Conservation (phyloP, 139 green algal genomes). For the Picochlorum sp. region DNA sequence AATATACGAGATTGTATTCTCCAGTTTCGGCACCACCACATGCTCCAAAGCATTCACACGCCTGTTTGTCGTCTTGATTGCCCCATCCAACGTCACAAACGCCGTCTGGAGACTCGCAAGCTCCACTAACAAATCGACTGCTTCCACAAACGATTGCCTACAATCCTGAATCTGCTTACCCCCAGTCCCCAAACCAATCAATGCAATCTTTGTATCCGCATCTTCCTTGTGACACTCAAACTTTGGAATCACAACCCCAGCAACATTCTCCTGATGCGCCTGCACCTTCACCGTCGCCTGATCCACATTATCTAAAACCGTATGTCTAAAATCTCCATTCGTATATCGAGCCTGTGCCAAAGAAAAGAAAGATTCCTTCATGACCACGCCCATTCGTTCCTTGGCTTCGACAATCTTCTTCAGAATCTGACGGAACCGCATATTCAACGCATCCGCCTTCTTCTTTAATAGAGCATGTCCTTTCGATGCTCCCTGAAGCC, state of each 20-base stretch:
- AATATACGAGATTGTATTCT: slow-evolving; percentile 99
- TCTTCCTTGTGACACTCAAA: slow-evolving; percentile 61
- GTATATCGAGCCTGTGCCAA: slow-evolving; percentile 89
- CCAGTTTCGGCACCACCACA: slow-evolving; percentile 89
- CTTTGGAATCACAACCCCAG: slow-evolving; percentile 89
- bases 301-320: slow-evolving; percentile 86
- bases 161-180: slow-evolving; percentile 89
- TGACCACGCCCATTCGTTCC: slow-evolving; percentile 78
- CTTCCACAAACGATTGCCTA: slow-evolving; percentile 61
- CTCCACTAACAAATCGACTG: slow-evolving; percentile 86
- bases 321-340: slow-evolving; percentile 91
- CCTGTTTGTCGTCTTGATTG: slow-evolving; percentile 95
- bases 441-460: slow-evolving; percentile 95
- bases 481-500: slow-evolving; percentile 83
- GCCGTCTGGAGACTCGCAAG: slow-evolving; percentile 90
- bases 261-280: slow-evolving; percentile 86
- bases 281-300: slow-evolving; percentile 43
- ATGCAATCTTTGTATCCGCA: slow-evolving; percentile 74
- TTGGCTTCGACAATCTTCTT: slow-evolving; percentile 92
- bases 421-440: slow-evolving; percentile 74
- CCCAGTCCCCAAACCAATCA: slow-evolving; percentile 79
- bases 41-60: slow-evolving; percentile 99
- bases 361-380: slow-evolving; percentile 87
- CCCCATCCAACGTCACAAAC: slow-evolving; percentile 95
- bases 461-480: slow-evolving; percentile 97